Evolutionary conservation across 345 rosid species (phyloP).

Genomic region (Barbarea vulgaris): DNA sequence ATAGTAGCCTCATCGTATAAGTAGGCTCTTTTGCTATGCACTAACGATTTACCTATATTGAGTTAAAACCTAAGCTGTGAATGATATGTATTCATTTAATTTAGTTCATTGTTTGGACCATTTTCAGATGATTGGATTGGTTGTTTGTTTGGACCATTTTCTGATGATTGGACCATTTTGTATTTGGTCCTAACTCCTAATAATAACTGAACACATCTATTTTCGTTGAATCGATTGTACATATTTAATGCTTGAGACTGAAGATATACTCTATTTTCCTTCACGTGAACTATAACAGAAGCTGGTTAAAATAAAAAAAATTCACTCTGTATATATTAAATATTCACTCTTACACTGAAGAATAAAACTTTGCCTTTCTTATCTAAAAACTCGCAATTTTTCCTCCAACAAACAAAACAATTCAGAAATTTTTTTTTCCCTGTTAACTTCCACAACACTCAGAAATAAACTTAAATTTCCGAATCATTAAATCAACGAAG

Average conservation of each 20-base stretch:
- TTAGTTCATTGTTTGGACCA: background rate
- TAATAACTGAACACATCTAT: background rate
- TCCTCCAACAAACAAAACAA: background rate
- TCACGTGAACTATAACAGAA: background rate
- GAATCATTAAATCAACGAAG: slow-evolving; percentile 9
- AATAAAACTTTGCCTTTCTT: background rate
- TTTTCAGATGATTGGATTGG: background rate
- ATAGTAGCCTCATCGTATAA: no score
- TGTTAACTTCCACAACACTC: background rate
- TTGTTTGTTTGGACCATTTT: background rate
- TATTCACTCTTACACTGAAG: slow-evolving; percentile 10
- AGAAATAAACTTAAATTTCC: background rate
- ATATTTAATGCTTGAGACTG: background rate
- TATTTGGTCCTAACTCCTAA: background rate
- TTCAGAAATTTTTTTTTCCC: background rate
- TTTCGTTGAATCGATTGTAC: background rate
- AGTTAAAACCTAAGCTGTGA: background rate
- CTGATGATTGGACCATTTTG: background rate
- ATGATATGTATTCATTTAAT: background rate
- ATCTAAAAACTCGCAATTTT: background rate
- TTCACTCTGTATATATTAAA: background rate
- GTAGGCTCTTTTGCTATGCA: background rate
- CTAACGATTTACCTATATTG: background rate
- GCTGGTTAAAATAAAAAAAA: background rate
- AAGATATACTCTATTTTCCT: background rate